Percentiles rank a stretch among this genome's conserved stretches.
Evolutionary conservation across 176 grass and related monocot genomes (phyloP).

Genomic region (Musa beccarii): DNA sequence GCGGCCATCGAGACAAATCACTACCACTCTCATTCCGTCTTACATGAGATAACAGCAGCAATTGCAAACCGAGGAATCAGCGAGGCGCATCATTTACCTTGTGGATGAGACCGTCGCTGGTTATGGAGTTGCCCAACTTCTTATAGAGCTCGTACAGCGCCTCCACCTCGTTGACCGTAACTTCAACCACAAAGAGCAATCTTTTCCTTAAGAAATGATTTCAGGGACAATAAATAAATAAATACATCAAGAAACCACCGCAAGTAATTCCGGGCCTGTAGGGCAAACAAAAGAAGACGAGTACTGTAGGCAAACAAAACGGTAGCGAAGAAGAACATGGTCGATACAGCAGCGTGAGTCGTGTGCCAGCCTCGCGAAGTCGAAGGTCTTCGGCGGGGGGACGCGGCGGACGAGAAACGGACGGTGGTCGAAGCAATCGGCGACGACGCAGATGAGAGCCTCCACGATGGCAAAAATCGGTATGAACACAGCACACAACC

Average conservation of each 20-base stretch:
- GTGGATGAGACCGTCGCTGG: slow-evolving; percentile 75
- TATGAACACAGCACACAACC: slow-evolving; percentile 42
- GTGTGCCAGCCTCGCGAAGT: slow-evolving; percentile 49
- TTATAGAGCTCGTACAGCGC: slow-evolving; percentile 81
- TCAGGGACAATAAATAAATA: neutral
- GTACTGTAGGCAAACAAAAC: neutral
- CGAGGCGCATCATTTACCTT: slow-evolving; percentile 30
- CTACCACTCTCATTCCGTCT: neutral
- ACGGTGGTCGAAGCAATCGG: slow-evolving; percentile 46
- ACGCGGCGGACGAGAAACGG: neutral
- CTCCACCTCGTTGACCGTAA: slow-evolving; percentile 79
- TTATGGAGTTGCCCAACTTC: slow-evolving; percentile 71
- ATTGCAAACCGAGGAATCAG: neutral
- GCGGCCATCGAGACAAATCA: no score
- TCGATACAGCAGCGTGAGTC: slow-evolving; percentile 63
- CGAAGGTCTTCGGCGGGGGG: neutral
- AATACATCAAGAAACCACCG: neutral
- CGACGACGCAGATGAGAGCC: slow-evolving; percentile 44
- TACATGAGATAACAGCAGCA: neutral
- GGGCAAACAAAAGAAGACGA: neutral
- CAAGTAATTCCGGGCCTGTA: neutral
- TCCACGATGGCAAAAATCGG: slow-evolving; percentile 43
- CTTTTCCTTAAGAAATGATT: neutral
- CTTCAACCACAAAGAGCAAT: slow-evolving; percentile 4
- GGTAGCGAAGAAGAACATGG: neutral